Base-by-base conservation (phyloP, 768 basidiomycete genomes). In the Amylocystis lapponica region DNA sequence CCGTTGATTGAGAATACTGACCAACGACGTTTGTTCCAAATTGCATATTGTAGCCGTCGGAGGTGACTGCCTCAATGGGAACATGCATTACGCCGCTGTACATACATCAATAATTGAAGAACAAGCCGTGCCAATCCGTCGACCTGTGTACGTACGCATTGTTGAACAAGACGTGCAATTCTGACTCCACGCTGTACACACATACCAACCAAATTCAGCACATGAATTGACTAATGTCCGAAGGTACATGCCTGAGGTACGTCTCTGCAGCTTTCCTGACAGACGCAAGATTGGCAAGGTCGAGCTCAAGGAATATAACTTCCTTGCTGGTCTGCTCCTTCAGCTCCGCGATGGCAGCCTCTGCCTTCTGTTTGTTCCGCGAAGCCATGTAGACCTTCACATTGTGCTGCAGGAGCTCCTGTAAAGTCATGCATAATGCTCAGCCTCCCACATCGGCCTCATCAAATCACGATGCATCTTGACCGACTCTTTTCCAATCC, bases 381-480 rank as follows among this genome's bases (percentile, higher is more conserved):
- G 66, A 62, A 0, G 76, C 79, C 34, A 86, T 39, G 53, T 87
- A 86, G 0, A 86, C 82, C 41, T 73, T 83, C 7, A 82, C 83
- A 54, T 81, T 75, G 48, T 76, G 76, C 11, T 53, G 36, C 11
- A 85, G 63, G 3, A 83, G 69, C 2, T 62, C 71, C 75, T 80
- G 41, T 23, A 17, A 13, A n/a, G 27, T 13, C 8, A 23, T 37
- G 0, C 19, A n/a, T 2, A n/a, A 7, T 14, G n/a, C 16, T 27
- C 19, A 36, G 17, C 21, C 19, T 14, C 21, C 14, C 5, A 23
- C 1, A 35, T 3, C 29, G 2, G 1, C 16, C 13, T 20, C 10
- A 8, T 32, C 19, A 13, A 19, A n/a, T 16, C 5, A 19, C 17
- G 11, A 35, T 57, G 47, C 14, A 71, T 78, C 65, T 76, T 78